Base-by-base conservation (phyloP, 163 green algal species). In the Picocystis sp. region DNA sequence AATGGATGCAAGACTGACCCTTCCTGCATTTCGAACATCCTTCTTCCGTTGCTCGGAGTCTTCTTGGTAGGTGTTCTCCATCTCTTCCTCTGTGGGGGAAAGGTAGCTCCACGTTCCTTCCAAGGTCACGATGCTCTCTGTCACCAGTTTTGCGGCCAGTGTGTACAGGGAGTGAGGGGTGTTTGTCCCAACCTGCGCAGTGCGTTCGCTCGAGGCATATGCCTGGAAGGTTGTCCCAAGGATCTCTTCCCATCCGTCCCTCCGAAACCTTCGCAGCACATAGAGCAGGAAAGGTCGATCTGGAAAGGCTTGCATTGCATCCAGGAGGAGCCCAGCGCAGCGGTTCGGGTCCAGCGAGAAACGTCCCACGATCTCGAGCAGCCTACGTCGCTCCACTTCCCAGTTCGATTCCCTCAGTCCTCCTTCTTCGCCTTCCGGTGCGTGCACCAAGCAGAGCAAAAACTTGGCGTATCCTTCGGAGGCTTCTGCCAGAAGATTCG, bases 401-500 rank as follows among this genome's bases (percentile, higher is more conserved):
- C 44, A 50, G 6, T 9, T 24, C 44, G 22, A 50, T 9, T 33
- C 44, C 6, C 9, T 9, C 6, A 50, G 5, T 24, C 47, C 47
- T 15, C 47, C 47, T 15, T 54, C 47, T 6, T 54, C 47, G 3
- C 38, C 47, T 19, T 54, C 13, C 25, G 19, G 12, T 19, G 47
- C 47, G 25, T 50, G 21, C 21, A 9, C 21, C 44, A 24, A 50
- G 44, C 23, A 22, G 6, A 22, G 45, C 22, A 73, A 51, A 29
- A 76, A 52, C 47, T 76, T 76, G 29, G 60, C 45, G 41, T 66
- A 76, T 14, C 68, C 68, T 47, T 76, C 68, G 44, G 46, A 66
- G 45, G 74, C 68, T 52, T 76, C 68, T 9, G 51, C 47, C 21
- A 76, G 49, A 15, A 76, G 68, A 35, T 76, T 76, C 57, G 69